phyloP scores from a whole-genome alignment of 2,329 filamentous ascomycete species.

The Plectosphaerella sp. region DNA sequence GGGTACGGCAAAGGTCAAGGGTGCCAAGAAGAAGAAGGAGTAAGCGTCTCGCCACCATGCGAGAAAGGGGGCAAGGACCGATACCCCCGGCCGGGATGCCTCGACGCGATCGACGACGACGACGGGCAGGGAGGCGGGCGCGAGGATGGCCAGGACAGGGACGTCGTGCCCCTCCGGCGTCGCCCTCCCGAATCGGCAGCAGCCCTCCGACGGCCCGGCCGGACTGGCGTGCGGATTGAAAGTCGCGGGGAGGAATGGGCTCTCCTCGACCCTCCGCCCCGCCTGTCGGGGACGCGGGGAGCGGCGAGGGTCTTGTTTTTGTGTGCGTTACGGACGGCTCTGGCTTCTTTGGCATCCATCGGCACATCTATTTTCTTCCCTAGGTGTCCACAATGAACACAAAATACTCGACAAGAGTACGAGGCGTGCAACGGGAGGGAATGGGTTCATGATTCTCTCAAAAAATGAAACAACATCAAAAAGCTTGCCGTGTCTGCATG shows the following conservation, averaged over 20 bases:
- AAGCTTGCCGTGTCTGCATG: constrained; percentile 1
- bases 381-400: constrained; percentile 5
- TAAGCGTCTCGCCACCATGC: constrained; percentile 46
- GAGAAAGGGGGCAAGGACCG: constrained; percentile 5
- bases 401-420: constrained; percentile 11
- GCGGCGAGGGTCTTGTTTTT: constrained; percentile 9
- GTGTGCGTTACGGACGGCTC: constrained; percentile 8
- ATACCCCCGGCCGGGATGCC: not conserved
- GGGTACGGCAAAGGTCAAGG: constrained; percentile 97
- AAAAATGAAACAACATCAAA: constrained; percentile 13
- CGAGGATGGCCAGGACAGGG: not conserved
- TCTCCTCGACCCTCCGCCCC: constrained; percentile 12
- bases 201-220: not conserved
- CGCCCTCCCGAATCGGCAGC: not conserved
- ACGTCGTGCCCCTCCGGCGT: not conserved
- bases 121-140: not conserved
- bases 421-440: constrained; percentile 14
- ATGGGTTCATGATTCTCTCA: constrained; percentile 16
- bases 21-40: constrained; percentile 90
- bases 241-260: not conserved
- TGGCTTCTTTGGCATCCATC: constrained; percentile 11
- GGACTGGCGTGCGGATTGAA: not conserved
- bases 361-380: constrained; percentile 3
- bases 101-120: not conserved
- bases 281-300: too few species aligned